Evolutionary conservation across 208 protist genomes (phyloP), one percentile per base, ranked within the genome.

Genomic region (Acanthamoeba castellanii): DNA sequence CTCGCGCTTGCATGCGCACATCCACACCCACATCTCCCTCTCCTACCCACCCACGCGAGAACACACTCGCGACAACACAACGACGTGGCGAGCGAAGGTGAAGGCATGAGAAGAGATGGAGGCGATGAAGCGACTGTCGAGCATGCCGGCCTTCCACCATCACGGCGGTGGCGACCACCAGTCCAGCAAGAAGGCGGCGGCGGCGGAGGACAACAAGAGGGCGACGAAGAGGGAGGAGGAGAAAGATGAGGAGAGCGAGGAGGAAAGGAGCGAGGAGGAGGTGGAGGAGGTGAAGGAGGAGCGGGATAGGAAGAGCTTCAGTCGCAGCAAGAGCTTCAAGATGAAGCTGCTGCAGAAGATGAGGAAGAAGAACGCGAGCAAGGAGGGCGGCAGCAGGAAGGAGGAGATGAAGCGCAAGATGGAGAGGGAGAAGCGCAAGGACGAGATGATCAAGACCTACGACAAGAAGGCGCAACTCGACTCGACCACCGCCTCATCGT

Each of bases 261-360:
- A 45, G 32, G 74, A 82, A 8, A n/a, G 37, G n/a, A 76, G 68
- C 32, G 68, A 45, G 27, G 42, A 27, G 4, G 37, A 82, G 74
- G 42, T 52, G 2, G 74, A 52, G 42, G 37, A 45, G 42, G 1
- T n/a, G 9, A 47, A 34, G 14, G 34, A 37, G 20, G 37, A 45
- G 42, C 20, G 25, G 25, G n/a, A n/a, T 2, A 50, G 55, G 13
- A 18, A 8, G 74, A 82, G 16, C 22, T 3, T 78, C 3, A 30
- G 70, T 18, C 8, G 37, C 7, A 82, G 74, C 74, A 82, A 82
- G 37, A 82, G 74, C 74, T 82, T 82, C 74, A 82, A 82, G 74
- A n/a, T 82, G 42, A 45, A 50, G 13, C 74, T 82, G 74, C 74
- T 82, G 37, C 8, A 82, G 42, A 82, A 82, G 42, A 82, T 82